A percentile compares a stretch with the other conserved stretches of the same genome.
Evolutionary conservation across 2,329 filamentous ascomycete genomes (phyloP).

Genomic region (Sporothrix globosa): DNA sequence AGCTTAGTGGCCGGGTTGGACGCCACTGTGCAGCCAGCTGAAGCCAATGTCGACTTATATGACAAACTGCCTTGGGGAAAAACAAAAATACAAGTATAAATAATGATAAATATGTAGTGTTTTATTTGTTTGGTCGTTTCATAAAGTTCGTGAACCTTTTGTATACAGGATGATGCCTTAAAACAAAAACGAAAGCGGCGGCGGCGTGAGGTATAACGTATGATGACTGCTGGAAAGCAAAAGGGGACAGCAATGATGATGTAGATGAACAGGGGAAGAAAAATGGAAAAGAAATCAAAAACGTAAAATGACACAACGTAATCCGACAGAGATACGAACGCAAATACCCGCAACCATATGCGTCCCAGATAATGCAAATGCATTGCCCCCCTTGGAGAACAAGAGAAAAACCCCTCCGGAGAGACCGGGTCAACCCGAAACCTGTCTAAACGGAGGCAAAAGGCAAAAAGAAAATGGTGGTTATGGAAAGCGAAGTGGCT

Average conservation of each 20-base stretch:
- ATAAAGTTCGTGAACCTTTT: slow-evolving; percentile 23
- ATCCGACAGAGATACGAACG: background rate
- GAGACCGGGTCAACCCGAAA: background rate
- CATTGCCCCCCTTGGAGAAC: background rate
- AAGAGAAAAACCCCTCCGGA: background rate
- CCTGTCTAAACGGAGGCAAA: background rate
- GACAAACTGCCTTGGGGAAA: too few relatives aligned
- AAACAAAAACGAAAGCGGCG: background rate
- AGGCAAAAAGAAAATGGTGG: background rate
- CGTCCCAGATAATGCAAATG: slow-evolving; percentile 7
- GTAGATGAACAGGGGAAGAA: slow-evolving; percentile 1
- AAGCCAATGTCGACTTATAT: too few relatives aligned
- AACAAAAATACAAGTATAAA: too few relatives aligned
- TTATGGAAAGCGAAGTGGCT: background rate
- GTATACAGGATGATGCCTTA: slow-evolving; percentile 1
- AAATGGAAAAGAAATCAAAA: background rate
- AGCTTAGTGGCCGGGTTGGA: too few relatives aligned
- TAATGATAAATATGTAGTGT: slow-evolving; percentile 6
- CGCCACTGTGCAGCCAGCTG: too few relatives aligned
- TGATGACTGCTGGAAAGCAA: slow-evolving; percentile 11
- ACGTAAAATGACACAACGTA: background rate
- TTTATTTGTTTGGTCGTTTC: slow-evolving; percentile 24
- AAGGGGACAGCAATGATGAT: background rate
- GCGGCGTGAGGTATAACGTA: slow-evolving; percentile 20
- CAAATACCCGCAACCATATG: slow-evolving; percentile 10